phyloP scores from a whole-genome alignment of 495 filamentous ascomycete genomes.

The Neurospora sp. region DNA sequence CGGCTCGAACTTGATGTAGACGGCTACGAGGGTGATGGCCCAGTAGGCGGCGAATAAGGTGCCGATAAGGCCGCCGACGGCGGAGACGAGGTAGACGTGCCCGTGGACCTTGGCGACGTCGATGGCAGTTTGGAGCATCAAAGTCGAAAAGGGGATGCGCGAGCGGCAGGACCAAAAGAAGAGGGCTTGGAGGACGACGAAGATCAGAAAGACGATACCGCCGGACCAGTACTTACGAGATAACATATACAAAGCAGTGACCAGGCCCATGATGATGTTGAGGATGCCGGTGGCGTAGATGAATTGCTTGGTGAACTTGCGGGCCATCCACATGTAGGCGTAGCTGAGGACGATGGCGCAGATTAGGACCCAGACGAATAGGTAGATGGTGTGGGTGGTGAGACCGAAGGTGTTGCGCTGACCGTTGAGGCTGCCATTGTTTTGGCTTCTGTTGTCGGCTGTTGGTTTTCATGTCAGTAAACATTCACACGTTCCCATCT shows the following conservation, averaged over 20 bases:
- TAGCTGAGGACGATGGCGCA: constrained; percentile 66
- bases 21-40: constrained; percentile 46
- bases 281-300: constrained; percentile 89
- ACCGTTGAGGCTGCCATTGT: constrained; percentile 66
- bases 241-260: constrained; percentile 64
- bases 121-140: constrained; percentile 82
- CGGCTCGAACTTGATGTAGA: constrained; percentile 78
- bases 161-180: constrained; percentile 61
- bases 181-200: constrained; percentile 50
- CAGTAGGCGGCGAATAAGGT: constrained; percentile 63
- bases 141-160: constrained; percentile 77
- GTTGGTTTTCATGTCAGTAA: no score
- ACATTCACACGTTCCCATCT: no score
- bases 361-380: constrained; percentile 67
- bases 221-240: constrained; percentile 61
- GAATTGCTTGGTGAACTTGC: constrained; percentile 78
- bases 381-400: constrained; percentile 73
- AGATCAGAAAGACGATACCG: constrained; percentile 77
- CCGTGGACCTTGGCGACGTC: constrained; percentile 76
- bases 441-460: constrained; percentile 50
- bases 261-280: constrained; percentile 60
- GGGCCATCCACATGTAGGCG: constrained; percentile 64
- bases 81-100: constrained; percentile 77
- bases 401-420: constrained; percentile 57
- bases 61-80: constrained; percentile 65